Evolutionary conservation across 768 basidiomycete genomes (phyloP).

Genomic region (Xerocomus spinulosus): DNA sequence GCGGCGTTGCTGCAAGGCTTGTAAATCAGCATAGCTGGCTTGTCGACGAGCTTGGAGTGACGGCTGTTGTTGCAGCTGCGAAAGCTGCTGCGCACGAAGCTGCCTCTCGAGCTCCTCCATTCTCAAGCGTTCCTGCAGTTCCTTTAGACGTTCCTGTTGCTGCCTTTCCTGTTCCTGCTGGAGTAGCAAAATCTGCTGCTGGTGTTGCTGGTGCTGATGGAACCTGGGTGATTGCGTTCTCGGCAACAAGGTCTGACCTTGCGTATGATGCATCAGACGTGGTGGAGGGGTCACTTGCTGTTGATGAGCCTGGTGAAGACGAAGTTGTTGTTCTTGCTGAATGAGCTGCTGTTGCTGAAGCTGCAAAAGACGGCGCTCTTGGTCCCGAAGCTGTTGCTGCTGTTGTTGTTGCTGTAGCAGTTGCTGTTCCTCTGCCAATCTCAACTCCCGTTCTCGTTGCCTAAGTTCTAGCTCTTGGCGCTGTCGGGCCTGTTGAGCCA

Average conservation of each 20-base stretch:
- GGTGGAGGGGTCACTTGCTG: slow-evolving; percentile 57
- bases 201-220: slow-evolving; percentile 69
- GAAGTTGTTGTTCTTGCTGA: slow-evolving; percentile 33
- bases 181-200: slow-evolving; percentile 62
- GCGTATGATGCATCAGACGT: slow-evolving; percentile 50
- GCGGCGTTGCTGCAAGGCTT: slow-evolving; percentile 46
- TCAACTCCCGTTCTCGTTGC: slow-evolving; percentile 43
- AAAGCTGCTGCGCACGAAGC: slow-evolving; percentile 49
- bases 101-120: slow-evolving; percentile 66
- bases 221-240: slow-evolving; percentile 77
- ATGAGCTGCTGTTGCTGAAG: slow-evolving; percentile 41
- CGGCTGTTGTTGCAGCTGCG: slow-evolving; percentile 41
- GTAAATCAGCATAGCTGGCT: slow-evolving; percentile 46
- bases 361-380: slow-evolving; percentile 39
- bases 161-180: slow-evolving; percentile 66
- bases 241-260: slow-evolving; percentile 32
- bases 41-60: slow-evolving; percentile 36
- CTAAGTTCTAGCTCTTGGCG: slow-evolving; percentile 41
- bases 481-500: slow-evolving; percentile 44
- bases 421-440: slow-evolving; percentile 31
- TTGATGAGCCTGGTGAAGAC: slow-evolving; percentile 36
- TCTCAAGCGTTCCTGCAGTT: slow-evolving; percentile 60
- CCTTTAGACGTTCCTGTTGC: slow-evolving; percentile 51
- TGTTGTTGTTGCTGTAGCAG: slow-evolving; percentile 39
- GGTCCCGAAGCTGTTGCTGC: slow-evolving; percentile 39